phyloP scores from a whole-genome alignment of 192 early-diverging fungal species.

The Podila epigama region DNA sequence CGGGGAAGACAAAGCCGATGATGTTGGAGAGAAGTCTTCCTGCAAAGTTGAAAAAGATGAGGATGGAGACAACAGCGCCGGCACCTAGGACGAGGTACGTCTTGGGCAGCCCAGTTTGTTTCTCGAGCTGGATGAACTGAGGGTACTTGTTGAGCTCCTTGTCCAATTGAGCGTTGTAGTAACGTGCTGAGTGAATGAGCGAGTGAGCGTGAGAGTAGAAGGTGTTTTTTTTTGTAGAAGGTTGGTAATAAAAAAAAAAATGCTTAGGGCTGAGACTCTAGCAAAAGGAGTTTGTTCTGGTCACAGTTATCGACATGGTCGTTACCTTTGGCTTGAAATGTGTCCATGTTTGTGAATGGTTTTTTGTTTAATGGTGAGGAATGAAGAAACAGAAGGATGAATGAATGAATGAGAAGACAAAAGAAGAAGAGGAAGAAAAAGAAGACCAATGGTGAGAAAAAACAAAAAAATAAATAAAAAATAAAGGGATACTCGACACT shows the following conservation, averaged over 20 bases:
- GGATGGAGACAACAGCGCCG: constrained; percentile 62
- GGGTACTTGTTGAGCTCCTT: constrained; percentile 72
- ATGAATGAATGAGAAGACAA: background rate
- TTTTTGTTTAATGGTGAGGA: constrained; percentile 3
- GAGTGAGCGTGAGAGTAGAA: background rate
- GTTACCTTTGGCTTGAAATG: constrained; percentile 32
- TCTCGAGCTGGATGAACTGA: constrained; percentile 70
- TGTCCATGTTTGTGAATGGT: too few species aligned
- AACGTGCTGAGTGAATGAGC: background rate
- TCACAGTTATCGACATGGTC: background rate
- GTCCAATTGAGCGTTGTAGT: constrained; percentile 64
- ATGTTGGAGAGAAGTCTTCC: constrained; percentile 80
- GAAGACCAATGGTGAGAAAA: background rate
- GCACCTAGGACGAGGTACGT: constrained; percentile 74
- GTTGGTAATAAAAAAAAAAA: background rate
- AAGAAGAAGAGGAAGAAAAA: background rate
- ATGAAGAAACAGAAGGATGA: background rate
- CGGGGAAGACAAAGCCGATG: constrained; percentile 88
- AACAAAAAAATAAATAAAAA: background rate
- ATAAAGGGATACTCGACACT: background rate
- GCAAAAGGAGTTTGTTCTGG: too few species aligned
- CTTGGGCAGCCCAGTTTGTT: constrained; percentile 81
- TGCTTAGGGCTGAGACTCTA: background rate
- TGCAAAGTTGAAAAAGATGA: constrained; percentile 91
- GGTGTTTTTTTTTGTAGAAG: background rate